Conservation (phyloP, 2,329 filamentous ascomycete genomes). For the Colletotrichum zoysiae region DNA sequence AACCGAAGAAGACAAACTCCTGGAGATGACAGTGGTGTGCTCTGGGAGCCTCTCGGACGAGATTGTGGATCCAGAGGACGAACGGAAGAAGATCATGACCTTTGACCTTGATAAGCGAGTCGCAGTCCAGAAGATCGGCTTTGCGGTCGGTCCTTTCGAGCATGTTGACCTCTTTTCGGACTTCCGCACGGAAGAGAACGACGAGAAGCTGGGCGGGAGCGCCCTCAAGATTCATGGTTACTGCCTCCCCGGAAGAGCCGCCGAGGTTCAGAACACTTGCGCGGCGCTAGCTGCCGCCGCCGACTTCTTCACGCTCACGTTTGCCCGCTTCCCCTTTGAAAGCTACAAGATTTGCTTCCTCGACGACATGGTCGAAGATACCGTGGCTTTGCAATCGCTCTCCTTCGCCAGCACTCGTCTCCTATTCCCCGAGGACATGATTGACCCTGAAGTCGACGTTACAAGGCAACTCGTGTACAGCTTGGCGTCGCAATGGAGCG, state of each 20-base stretch:
- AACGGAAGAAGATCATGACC: constrained; percentile 87
- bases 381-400: constrained; percentile 82
- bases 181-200: constrained; percentile 90
- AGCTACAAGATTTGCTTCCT: constrained; percentile 96
- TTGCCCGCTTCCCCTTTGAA: constrained; percentile 90
- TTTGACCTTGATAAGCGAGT: constrained; percentile 83
- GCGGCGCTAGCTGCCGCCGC: constrained; percentile 86
- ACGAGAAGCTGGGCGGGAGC: constrained; percentile 89
- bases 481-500: constrained; percentile 92
- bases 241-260: constrained; percentile 84
- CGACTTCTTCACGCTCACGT: constrained; percentile 91
- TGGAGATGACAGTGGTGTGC: constrained; percentile 92
- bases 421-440: constrained; percentile 85
- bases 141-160: constrained; percentile 95
- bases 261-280: constrained; percentile 89
- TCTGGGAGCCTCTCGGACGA: constrained; percentile 92
- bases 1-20: constrained; percentile 83
- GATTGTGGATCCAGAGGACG: constrained; percentile 79
- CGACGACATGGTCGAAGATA: constrained; percentile 85
- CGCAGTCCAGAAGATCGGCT: constrained; percentile 90
- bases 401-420: constrained; percentile 89
- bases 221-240: constrained; percentile 92
- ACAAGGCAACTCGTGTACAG: constrained; percentile 86
- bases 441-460: constrained; percentile 84
- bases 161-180: constrained; percentile 87